These are phyloP conservation scores for Quercus engelmannii DNA, from an alignment of 306 rosid species.

Conservation along the genomic window DNA sequence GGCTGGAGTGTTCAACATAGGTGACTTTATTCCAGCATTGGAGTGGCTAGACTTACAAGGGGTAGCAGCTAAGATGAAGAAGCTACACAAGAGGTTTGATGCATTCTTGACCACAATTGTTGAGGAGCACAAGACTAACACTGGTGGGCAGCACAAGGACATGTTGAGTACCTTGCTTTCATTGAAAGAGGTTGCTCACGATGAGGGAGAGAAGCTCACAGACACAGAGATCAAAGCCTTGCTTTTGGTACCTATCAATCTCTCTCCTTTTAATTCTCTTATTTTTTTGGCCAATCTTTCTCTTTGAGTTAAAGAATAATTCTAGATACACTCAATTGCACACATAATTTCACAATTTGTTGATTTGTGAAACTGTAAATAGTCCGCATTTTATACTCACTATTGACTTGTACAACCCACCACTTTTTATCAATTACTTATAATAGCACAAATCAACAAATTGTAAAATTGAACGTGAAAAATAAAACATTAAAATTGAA, in stretches of 20 bases:
- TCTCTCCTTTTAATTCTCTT: too few relatives aligned
- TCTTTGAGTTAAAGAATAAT: background rate
- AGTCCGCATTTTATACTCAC: too few relatives aligned
- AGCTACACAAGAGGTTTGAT: conserved; percentile 61
- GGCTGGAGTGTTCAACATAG: conserved; percentile 61
- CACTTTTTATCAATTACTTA: too few relatives aligned
- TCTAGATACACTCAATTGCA: too few relatives aligned
- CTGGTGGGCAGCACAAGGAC: conserved; percentile 35
- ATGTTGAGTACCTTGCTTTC: conserved; percentile 52
- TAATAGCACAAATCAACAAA: too few relatives aligned
- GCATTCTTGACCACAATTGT: conserved; percentile 44
- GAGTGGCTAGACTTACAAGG: conserved; percentile 71
- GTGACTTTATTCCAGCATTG: conserved; percentile 65
- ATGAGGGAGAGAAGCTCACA: conserved; percentile 37
- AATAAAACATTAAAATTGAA: too few relatives aligned
- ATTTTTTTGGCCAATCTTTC: background rate
- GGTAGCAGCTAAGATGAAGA: conserved; percentile 54
- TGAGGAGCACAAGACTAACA: conserved; percentile 43
- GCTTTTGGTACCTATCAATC: conserved; percentile 40
- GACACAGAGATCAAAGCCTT: conserved; percentile 74
- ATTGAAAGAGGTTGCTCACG: conserved; percentile 31
- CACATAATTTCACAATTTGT: too few relatives aligned
- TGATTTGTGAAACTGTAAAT: too few relatives aligned
- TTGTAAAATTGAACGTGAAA: too few relatives aligned
- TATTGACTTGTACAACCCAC: too few relatives aligned